A percentile compares a stretch with the other conserved stretches of the same genome.
phyloP scores from a whole-genome alignment of 2,329 filamentous ascomycete genomes.

The Aspergillus sp. region DNA sequence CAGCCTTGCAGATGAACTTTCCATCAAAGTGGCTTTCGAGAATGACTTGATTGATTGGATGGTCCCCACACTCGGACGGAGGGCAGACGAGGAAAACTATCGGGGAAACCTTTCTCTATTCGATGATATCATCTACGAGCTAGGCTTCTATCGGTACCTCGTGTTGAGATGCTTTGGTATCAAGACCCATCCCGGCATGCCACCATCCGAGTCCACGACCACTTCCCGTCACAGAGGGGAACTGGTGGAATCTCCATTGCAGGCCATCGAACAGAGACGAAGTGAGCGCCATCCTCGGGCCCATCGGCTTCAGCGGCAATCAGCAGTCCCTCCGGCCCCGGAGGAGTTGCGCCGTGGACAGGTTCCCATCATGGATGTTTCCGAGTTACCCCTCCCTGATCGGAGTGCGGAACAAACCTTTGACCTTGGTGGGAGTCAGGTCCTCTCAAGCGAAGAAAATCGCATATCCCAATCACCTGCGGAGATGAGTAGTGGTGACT shows the following conservation, averaged over 20 bases:
- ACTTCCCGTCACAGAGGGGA: slow-evolving; percentile 20
- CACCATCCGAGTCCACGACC: slow-evolving; percentile 12
- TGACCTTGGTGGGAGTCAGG: slow-evolving; percentile 18
- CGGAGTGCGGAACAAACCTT: slow-evolving; percentile 16
- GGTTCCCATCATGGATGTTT: slow-evolving; percentile 8
- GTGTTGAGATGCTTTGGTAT: slow-evolving; percentile 31
- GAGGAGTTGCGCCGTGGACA: slow-evolving; percentile 17
- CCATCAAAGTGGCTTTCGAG: slow-evolving; percentile 42
- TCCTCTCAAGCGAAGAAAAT: slow-evolving; percentile 33
- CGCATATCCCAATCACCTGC: slow-evolving; percentile 40
- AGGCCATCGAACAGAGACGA: slow-evolving; percentile 31
- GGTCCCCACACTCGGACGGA: slow-evolving; percentile 38
- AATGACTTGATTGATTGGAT: slow-evolving; percentile 46
- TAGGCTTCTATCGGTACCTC: slow-evolving; percentile 31
- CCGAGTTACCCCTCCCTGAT: slow-evolving; percentile 12
- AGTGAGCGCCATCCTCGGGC: slow-evolving; percentile 24
- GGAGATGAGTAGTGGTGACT: slow-evolving; percentile 34
- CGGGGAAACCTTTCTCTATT: slow-evolving; percentile 35
- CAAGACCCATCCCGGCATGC: slow-evolving; percentile 14
- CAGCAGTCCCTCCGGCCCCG: slow-evolving; percentile 11
- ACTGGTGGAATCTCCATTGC: slow-evolving; percentile 27
- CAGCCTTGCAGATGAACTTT: slow-evolving; percentile 39
- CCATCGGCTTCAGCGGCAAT: slow-evolving; percentile 12
- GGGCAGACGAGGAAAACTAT: slow-evolving; percentile 40
- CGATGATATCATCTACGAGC: slow-evolving; percentile 40